phyloP scores from a whole-genome alignment of 106 monocot species.

The Allium cepa region DNA sequence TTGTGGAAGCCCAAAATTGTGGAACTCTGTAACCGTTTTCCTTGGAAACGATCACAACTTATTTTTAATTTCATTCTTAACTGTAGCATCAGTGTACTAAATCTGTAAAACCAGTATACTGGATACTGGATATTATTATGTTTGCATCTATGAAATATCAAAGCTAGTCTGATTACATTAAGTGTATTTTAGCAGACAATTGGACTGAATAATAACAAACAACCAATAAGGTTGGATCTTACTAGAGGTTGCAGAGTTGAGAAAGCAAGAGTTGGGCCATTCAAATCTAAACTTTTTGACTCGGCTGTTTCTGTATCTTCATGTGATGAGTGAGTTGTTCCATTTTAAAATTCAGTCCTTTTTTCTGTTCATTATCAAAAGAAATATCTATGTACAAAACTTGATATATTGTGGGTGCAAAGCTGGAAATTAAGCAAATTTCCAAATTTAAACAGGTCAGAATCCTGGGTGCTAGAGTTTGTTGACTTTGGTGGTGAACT shows the following conservation, averaged over 20 bases:
- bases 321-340: slow-evolving; percentile 45
- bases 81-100: too few species aligned
- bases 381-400: too few species aligned
- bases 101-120: too few species aligned
- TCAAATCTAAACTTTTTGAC: slow-evolving; percentile 88
- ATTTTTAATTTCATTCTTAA: too few species aligned
- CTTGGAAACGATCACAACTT: too few species aligned
- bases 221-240: slow-evolving; percentile 70
- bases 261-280: slow-evolving; percentile 87
- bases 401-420: neutral
- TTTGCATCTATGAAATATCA: neutral
- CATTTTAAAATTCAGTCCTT: neutral
- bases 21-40: too few species aligned
- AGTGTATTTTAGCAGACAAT: slow-evolving; percentile 57
- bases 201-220: slow-evolving; percentile 55
- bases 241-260: slow-evolving; percentile 48
- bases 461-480: slow-evolving; percentile 81
- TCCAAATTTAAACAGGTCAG: slow-evolving; percentile 33
- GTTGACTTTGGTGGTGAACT: slow-evolving; percentile 94
- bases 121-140: neutral
- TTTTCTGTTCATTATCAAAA: neutral
- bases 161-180: neutral
- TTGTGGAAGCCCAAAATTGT: too few species aligned
- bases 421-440: neutral
- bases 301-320: slow-evolving; percentile 86